Evolutionary conservation across 2,329 filamentous ascomycete species (phyloP).

Genomic region (Pseudogymnoascus sp.): DNA sequence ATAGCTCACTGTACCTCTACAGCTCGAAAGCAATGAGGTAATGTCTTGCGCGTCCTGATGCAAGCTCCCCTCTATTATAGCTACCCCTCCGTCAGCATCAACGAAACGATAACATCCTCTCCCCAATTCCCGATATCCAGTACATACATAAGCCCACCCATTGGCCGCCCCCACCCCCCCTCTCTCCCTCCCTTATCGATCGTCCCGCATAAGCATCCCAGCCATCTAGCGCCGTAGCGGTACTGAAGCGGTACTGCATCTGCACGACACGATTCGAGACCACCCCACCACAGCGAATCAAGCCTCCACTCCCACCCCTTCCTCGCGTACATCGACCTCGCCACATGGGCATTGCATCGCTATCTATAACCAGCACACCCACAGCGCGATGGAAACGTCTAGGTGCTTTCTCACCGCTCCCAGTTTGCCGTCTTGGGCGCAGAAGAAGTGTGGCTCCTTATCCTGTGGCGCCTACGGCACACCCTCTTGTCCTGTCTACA

Average conservation of each 20-base stretch:
- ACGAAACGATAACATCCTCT: neutral
- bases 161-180: neutral
- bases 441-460: neutral
- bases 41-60: neutral
- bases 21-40: conserved; percentile 1
- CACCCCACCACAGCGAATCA: neutral
- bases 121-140: neutral
- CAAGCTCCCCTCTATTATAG: neutral
- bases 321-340: neutral
- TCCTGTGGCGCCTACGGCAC: neutral
- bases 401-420: neutral
- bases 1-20: neutral
- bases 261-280: conserved; percentile 6
- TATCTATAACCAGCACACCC: neutral
- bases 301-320: neutral
- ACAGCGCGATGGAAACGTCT: neutral
- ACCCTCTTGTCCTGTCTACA: neutral
- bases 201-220: conserved; percentile 4
- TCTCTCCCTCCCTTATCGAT: conserved; percentile 10
- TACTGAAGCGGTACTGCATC: neutral
- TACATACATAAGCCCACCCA: neutral
- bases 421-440: neutral
- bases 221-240: neutral
- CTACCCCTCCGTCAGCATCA: neutral
- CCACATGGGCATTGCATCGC: conserved; percentile 1